Evolutionary conservation across 192 early-diverging fungal genomes (phyloP).

Genomic region (Entomortierella chlamydospora): DNA sequence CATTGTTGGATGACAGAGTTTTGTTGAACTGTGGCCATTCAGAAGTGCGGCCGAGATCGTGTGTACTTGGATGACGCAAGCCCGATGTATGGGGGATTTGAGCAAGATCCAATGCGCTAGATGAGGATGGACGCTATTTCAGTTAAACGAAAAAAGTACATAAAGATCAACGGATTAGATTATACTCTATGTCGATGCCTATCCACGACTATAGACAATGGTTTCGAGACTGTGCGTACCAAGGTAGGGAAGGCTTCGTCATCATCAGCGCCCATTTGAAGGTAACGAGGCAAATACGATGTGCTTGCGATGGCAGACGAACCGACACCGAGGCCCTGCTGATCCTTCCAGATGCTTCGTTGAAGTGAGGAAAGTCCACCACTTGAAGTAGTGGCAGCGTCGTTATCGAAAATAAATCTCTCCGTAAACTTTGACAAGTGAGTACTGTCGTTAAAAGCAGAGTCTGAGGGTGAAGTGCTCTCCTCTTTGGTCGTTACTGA

Average conservation of each 20-base stretch:
- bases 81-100: slow-evolving; percentile 48
- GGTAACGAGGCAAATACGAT: slow-evolving; percentile 53
- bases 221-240: slow-evolving; percentile 20
- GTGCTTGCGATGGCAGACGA: slow-evolving; percentile 34
- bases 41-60: slow-evolving; percentile 54
- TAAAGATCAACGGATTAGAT: neutral
- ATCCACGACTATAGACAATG: neutral
- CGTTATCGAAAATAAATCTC: slow-evolving; percentile 60
- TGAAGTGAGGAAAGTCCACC: slow-evolving; percentile 24
- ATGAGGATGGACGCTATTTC: slow-evolving; percentile 56
- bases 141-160: no score
- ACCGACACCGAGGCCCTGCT: slow-evolving; percentile 33
- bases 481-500: slow-evolving; percentile 25
- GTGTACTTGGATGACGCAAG: slow-evolving; percentile 46
- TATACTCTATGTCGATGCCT: neutral
- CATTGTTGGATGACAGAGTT: slow-evolving; percentile 10
- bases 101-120: slow-evolving; percentile 59
- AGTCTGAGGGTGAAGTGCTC: slow-evolving; percentile 35
- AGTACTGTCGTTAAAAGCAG: slow-evolving; percentile 42
- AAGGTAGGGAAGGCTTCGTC: slow-evolving; percentile 60
- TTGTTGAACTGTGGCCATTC: slow-evolving; percentile 60
- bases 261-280: slow-evolving; percentile 55
- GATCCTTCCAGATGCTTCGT: slow-evolving; percentile 47
- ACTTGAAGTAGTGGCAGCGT: slow-evolving; percentile 14
- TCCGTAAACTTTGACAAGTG: slow-evolving; percentile 58